Evolutionary conservation across 2,329 filamentous ascomycete species (phyloP).

Genomic region (Coleophoma crateriformis): DNA sequence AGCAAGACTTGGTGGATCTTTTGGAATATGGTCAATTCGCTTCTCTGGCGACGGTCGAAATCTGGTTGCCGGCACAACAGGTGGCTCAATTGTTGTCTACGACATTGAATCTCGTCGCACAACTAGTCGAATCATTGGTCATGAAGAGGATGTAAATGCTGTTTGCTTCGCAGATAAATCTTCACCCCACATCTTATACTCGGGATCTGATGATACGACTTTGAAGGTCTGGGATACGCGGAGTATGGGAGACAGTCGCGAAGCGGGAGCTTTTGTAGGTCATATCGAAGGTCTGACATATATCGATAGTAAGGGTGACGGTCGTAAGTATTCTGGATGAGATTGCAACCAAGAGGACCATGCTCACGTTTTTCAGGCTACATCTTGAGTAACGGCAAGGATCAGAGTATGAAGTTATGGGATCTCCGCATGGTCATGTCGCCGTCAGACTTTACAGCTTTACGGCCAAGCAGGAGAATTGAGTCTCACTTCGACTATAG

Average conservation of each 20-base stretch:
- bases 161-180: constrained; percentile 89
- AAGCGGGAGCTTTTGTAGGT: constrained; percentile 60
- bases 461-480: constrained; percentile 47
- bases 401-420: constrained; percentile 97
- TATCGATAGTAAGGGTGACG: constrained; percentile 65
- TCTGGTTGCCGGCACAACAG: constrained; percentile 82
- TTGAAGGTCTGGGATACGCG: constrained; percentile 95
- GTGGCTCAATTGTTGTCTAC: constrained; percentile 78
- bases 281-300: constrained; percentile 64
- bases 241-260: constrained; percentile 79
- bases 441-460: constrained; percentile 53
- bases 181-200: constrained; percentile 92
- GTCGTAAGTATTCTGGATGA: constrained; percentile 31
- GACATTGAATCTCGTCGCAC: constrained; percentile 78
- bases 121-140: constrained; percentile 54
- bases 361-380: constrained; percentile 40
- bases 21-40: constrained; percentile 81
- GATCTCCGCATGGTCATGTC: constrained; percentile 86
- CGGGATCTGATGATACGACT: constrained; percentile 88
- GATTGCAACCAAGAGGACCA: background rate
- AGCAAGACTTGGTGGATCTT: constrained; percentile 27
- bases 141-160: constrained; percentile 88
- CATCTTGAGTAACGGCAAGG: constrained; percentile 89
- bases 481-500: constrained; percentile 69
- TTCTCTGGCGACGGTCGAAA: constrained; percentile 91